Evolutionary conservation across 2,329 filamentous ascomycete species (phyloP), one percentile per base, ranked within the genome.

Genomic region (Pseudogymnoascus sp.): DNA sequence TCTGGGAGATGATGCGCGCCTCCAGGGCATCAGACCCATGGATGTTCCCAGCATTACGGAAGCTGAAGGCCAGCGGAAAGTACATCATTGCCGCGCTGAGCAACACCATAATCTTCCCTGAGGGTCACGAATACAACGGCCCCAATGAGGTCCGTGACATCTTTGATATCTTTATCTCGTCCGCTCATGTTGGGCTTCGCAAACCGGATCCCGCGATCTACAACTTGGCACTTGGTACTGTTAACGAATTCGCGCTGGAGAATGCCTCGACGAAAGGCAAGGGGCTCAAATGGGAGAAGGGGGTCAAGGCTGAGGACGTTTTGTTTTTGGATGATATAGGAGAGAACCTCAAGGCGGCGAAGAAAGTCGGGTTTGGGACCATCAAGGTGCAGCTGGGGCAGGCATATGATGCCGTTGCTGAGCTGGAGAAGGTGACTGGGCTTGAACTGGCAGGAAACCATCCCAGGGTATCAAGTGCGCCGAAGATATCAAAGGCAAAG

Each of bases 201-300:
- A 99, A 97, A 70, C 94, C 94, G 0, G 89, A 96, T 66, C 83
- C 86, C 0, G 80, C 79, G 60, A 93, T 97, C 60, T 99, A 97
- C 68, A 76, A 85, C 66, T 78, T 89, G 65, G 87, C 93, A 0
- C 72, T 96, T 53, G 73, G 80, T 61, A 80, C 83, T 66, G 78
- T 94, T 65, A 79, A 89, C 68, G 79, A 82, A 63, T 84, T 83
- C 66, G 84, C 86, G 1, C 78, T 75, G 69, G 73, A 77, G 22
- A 84, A 83, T 57, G 76, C 76, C 2, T 61, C 66, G 2, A 74
- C 75, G 14, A 71, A 72, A 76, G 64, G 78, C 76, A 67, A 66
- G 64, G 67, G 64, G 7, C 66, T 74, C 36, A 79, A 78, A 3
- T 82, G 80, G 77, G 73, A 72, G 14, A 74, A 76, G 5, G 77